phyloP scores from a whole-genome alignment of 495 filamentous ascomycete genomes.

The Tetracladium marchalianum region DNA sequence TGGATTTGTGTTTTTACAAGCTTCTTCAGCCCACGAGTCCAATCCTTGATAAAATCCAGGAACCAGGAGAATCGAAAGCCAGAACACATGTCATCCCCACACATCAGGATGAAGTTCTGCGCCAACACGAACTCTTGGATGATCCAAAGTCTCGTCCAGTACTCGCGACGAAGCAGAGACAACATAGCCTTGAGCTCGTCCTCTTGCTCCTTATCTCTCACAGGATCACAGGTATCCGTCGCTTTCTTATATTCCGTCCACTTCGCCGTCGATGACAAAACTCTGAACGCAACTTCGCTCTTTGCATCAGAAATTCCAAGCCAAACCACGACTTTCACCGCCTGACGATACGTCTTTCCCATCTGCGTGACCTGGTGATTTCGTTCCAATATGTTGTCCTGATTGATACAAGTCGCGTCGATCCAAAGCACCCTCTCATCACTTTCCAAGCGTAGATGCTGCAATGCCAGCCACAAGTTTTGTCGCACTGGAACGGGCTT shows the following conservation, averaged over 20 bases:
- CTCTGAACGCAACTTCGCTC: too few species aligned
- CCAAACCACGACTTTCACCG: neutral
- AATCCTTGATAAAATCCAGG: neutral
- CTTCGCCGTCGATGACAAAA: too few species aligned
- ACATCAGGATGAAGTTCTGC: neutral
- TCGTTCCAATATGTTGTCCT: conserved; percentile 1
- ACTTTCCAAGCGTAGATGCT: neutral
- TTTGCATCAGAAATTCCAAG: too few species aligned
- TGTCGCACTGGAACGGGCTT: neutral
- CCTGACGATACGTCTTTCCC: conserved; percentile 6
- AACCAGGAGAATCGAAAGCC: neutral
- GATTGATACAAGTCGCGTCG: conserved; percentile 3
- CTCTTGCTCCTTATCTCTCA: too few species aligned
- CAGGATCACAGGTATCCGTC: too few species aligned
- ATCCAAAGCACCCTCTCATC: conserved; percentile 2
- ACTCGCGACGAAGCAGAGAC: neutral
- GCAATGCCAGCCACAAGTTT: conserved; percentile 8
- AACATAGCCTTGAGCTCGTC: neutral
- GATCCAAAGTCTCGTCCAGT: conserved; percentile 11
- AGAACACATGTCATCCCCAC: neutral
- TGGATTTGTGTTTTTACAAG: too few species aligned
- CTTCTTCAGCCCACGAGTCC: too few species aligned
- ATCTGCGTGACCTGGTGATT: conserved; percentile 5
- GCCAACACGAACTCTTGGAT: conserved; percentile 9
- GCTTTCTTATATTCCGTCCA: too few species aligned